phyloP scores from a whole-genome alignment of 108 stramenopile genomes.

The Cyclostephanos tholiformis region DNA sequence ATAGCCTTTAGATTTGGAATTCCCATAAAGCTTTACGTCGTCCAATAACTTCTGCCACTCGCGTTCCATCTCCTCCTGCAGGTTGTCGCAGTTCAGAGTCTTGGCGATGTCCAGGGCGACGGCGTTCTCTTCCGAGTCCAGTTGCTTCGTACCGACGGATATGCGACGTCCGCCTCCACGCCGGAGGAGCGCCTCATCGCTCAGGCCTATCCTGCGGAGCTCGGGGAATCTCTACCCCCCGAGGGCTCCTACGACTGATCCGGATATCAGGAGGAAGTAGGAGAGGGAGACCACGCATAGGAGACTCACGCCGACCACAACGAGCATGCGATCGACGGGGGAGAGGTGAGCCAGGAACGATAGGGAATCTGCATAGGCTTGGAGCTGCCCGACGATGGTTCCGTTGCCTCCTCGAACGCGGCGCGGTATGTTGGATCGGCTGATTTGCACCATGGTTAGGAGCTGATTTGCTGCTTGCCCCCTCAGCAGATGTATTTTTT shows the following conservation, averaged over 20 bases:
- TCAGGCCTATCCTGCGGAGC: slow-evolving; percentile 39
- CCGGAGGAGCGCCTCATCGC: slow-evolving; percentile 34
- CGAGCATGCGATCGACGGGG: slow-evolving; percentile 38
- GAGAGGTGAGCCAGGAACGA: slow-evolving; percentile 39
- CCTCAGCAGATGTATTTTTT: too few species aligned
- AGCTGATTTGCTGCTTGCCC: not conserved
- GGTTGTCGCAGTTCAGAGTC: slow-evolving; percentile 58
- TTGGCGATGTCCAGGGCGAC: slow-evolving; percentile 67
- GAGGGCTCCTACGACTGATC: too few species aligned
- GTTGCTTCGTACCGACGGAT: slow-evolving; percentile 18
- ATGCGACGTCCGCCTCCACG: slow-evolving; percentile 52
- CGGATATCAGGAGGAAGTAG: slow-evolving; percentile 42
- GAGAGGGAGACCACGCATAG: slow-evolving; percentile 29
- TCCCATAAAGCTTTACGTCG: slow-evolving; percentile 15
- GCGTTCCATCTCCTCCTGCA: slow-evolving; percentile 59
- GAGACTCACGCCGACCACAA: slow-evolving; percentile 28
- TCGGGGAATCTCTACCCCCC: too few species aligned
- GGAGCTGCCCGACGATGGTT: slow-evolving; percentile 20
- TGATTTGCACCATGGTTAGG: slow-evolving; percentile 25
- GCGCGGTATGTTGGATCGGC: slow-evolving; percentile 38
- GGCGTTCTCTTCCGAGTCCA: slow-evolving; percentile 64
- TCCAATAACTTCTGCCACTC: slow-evolving; percentile 37
- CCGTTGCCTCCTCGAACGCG: slow-evolving; percentile 20
- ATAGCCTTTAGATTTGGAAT: not conserved
- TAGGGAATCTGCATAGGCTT: slow-evolving; percentile 9